Percentiles rank a stretch among this genome's conserved stretches.
phyloP scores from a whole-genome alignment of 768 basidiomycete species.

The Podaxis pistillaris region DNA sequence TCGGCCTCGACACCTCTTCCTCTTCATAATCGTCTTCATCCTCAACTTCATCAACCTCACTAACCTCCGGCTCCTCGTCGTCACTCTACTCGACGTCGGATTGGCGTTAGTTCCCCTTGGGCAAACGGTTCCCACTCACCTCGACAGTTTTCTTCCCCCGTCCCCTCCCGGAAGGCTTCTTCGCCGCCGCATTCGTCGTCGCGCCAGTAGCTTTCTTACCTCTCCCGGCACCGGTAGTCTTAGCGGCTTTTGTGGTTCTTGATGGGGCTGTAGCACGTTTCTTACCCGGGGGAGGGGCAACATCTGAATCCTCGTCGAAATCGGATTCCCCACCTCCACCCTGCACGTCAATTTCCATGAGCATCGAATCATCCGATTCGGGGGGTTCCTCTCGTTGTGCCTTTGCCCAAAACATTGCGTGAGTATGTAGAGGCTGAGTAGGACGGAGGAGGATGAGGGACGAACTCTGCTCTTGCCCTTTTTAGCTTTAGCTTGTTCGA shows the following conservation, averaged over 20 bases:
- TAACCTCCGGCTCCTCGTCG: conserved; percentile 27
- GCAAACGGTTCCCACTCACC: conserved; percentile 16
- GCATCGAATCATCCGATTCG: conserved; percentile 75
- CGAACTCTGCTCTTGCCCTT: conserved; percentile 45
- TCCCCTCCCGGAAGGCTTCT: conserved; percentile 44
- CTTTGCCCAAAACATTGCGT: conserved; percentile 40
- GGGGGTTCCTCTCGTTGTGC: conserved; percentile 45
- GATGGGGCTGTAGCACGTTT: conserved; percentile 34
- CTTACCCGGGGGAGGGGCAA: conserved; percentile 37
- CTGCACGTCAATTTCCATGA: conserved; percentile 63
- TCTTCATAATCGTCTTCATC: conserved; percentile 50
- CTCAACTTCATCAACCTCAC: conserved; percentile 46
- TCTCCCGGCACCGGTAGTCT: conserved; percentile 36
- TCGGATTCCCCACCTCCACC: conserved; percentile 47
- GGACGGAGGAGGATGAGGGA: not conserved
- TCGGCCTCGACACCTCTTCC: conserved; percentile 45
- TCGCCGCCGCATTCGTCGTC: conserved; percentile 35
- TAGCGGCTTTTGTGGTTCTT: conserved; percentile 26
- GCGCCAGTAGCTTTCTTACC: conserved; percentile 24
- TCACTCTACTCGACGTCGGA: conserved; percentile 12
- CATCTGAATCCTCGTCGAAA: conserved; percentile 52
- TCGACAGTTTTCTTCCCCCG: conserved; percentile 51
- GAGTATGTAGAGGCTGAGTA: not conserved
- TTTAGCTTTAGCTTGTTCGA: conserved; percentile 40
- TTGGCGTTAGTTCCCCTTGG: not conserved